Percentiles rank a stretch among this genome's conserved stretches.
These are phyloP conservation scores for Danielozyma ontarioensis DNA, from an alignment of 805 yeast genomes.

Conservation along the genomic window DNA sequence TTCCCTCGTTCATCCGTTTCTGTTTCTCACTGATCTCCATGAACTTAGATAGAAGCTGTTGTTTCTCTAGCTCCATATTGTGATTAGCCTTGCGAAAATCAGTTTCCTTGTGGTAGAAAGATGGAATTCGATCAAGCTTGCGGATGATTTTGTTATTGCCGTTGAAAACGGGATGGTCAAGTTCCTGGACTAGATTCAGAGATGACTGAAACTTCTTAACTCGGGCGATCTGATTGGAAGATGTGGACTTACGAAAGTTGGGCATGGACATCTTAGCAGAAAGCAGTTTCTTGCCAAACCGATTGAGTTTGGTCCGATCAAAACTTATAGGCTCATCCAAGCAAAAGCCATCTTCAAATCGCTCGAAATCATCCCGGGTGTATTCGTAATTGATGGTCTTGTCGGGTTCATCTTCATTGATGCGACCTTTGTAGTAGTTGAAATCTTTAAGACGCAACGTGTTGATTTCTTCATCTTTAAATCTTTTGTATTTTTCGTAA, in stretches of 20 bases:
- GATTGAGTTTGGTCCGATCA: constrained; percentile 8
- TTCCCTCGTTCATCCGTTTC: constrained; percentile 9
- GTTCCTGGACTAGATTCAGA: constrained; percentile 19
- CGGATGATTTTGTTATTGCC: constrained; percentile 28
- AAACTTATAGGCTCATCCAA: constrained; percentile 7
- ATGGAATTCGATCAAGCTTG: constrained; percentile 38
- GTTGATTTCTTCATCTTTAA: constrained; percentile 13
- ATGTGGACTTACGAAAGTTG: constrained; percentile 6
- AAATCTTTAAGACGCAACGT: constrained; percentile 29
- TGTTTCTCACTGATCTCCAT: constrained; percentile 22
- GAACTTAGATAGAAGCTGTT: constrained; percentile 25
- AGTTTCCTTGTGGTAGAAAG: constrained; percentile 23
- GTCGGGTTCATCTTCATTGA: constrained; percentile 23
- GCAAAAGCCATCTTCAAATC: constrained; percentile 35
- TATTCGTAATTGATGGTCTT: constrained; percentile 31
- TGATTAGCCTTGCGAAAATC: constrained; percentile 8
- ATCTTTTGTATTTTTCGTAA: constrained; percentile 9
- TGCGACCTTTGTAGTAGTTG: constrained; percentile 5
- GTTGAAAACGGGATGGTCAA: constrained; percentile 25
- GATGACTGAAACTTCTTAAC: constrained; percentile 29
- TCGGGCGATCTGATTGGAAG: constrained; percentile 1
- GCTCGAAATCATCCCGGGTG: constrained; percentile 31
- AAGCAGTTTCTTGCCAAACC: constrained; percentile 2
- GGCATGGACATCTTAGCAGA: constrained; percentile 20
- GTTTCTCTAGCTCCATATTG: constrained; percentile 18